Evolutionary conservation across 495 filamentous ascomycete genomes (phyloP), one percentile per base, ranked within the genome.

Genomic region (Podospora appendiculata): DNA sequence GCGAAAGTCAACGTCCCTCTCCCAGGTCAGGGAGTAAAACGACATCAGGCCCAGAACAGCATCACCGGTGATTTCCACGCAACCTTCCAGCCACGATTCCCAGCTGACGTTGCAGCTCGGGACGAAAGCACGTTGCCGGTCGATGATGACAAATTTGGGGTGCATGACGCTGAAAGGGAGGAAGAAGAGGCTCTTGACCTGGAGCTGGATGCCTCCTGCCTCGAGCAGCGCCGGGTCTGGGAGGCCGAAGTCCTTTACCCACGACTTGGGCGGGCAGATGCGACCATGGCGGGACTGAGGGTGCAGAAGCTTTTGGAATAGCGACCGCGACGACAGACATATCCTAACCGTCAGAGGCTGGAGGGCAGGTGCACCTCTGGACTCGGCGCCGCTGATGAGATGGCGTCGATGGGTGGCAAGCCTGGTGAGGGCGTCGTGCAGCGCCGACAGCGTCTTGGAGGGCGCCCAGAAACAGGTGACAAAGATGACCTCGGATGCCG

Each of bases 391-490:
- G 41, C 53, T 50, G 47, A 63, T 55, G 39, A 55, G 35, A 19
- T 16, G 32, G 13, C 56, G 58, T n/a, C 59, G 67, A 16, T 64
- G 64, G 10, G 53, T 52, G 10, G 84, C 85, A 10, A 87, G 73
- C 19, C 62, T 64, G 32, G 66, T 58, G 0, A 87, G 74, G 12
- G 77, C 64, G 35, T 72, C 61, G 46, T 57, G 60, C 18, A 89
- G 60, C 0, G 69, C 68, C 4, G 64, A 60, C 47, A 82, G 69
- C 1, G 78, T 79, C 4, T 67, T 56, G 1, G 84, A 87, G 2
- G 67, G 61, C 2, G 83, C 81, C 87, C 86, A 90, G 65, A 88
- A 90, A 61, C 87, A 89, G 12, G 87, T 89, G 4, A 87, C 83
- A 42, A 90, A 70, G 43, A 89, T 74, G 32, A 90, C 64, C 57